Base-by-base conservation (phyloP, 2,329 filamentous ascomycete species). In the Escovopsis sp. region DNA sequence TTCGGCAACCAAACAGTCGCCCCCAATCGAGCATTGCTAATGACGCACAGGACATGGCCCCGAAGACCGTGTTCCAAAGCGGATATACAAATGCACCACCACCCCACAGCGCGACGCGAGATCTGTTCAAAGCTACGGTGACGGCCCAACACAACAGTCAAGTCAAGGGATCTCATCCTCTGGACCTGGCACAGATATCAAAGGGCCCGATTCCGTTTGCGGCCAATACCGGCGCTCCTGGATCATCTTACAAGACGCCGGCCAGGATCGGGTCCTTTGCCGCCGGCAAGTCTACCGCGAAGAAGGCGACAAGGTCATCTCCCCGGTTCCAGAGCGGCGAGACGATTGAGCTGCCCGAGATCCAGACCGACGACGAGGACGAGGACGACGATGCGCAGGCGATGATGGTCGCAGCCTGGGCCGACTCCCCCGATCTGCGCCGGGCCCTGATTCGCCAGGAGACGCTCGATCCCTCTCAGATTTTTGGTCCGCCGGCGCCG, bases 331-430 rank as follows among this genome's bases (percentile, higher is more conserved):
- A 82, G 47, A 89, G 86, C 52, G 86, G 88, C 47, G 91, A 98
- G 45, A 76, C 75, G 41, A 95, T 98, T 54, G 82, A 91, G 51
- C 75, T 98, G 3, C 89, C 91, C 0, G 91, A 98, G 52, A 96
- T 98, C 52, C 79, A 87, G 49, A 96, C 91, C 1, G 93, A 98
- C 57, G 87, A 86, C 28, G 88, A 94, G 54, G 85, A 94, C 45
- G 83, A 89, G 39, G 83, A 89, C 6, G 75, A 82, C 35, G 61
- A 71, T 39, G 78, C 85, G 64, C 56, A 61, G 23, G 55, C 56
- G 1, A 55, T 62, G 28, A 56, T 55, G 42, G 75, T 85, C 12
- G 84, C 86, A 3, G 75, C 77, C 7, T 98, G 91, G 91, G 87
- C 86, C 4, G 82, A 94, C 55, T 85, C 85, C 3, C 88, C 89